Base-by-base conservation (phyloP, 129 eudicot species). In the Smallanthus sonchifolius region DNA sequence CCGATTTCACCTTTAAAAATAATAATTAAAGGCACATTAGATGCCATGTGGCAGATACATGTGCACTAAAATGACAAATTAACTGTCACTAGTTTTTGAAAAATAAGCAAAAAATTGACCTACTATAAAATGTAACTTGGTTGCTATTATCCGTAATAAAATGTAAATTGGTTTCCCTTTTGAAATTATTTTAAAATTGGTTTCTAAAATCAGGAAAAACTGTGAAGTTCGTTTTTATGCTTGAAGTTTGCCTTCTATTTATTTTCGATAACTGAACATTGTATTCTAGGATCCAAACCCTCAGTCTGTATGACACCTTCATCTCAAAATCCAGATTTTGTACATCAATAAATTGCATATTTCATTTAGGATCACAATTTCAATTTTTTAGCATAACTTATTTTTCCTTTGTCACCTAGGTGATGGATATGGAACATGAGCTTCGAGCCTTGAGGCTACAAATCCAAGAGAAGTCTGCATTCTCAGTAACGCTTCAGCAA, bases 341-440 rank as follows among this genome's bases (percentile, higher is more conserved):
- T 17, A 61, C 70, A 61, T 74, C 35, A 11, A 74, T 74, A 42
- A 43, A 57, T 10, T 35, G 7, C 60, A 8, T 20, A 11, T 65
- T 35, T 42, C 24, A 28, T 37, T 28, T 36, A 39, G 44, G 40
- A 45, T 73, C 24, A 30, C 43, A 40, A 28, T 35, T 72, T 39
- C 8, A 9, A 56, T 42, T 49, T 43, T 30, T 15, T 57, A 57
- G 64, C 37, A 28, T 47, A 37, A 62, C 17, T 17, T 30, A 16
- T 38, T 69, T 40, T 5, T 64, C 20, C 59, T 38, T 45, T 72
- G 35, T 72, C 77, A 49, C 75, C 6, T 55, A 95, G 99, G 97
- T 95, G 72, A 83, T 88, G 90, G 97, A 87, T 80, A 95, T 95
- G 99, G 99, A 91, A 70, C 90, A 87, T 49, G 99, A 95, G 77